Conservation (phyloP, 2,329 filamentous ascomycete genomes). For the Alternaria panax region DNA sequence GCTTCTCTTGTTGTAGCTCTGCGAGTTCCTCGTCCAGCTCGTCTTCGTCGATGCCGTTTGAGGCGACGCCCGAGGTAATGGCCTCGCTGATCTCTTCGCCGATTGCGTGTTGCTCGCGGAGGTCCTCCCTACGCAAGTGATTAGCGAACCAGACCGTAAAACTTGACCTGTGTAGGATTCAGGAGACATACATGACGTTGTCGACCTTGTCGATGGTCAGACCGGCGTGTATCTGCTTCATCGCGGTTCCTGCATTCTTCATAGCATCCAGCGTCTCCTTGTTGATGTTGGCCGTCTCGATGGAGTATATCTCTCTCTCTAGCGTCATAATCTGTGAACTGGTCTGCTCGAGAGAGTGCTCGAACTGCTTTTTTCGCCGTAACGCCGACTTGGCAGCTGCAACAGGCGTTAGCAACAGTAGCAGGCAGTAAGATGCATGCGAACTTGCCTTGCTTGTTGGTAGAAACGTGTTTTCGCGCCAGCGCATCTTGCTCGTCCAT, state of each 20-base stretch:
- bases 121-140: conserved; percentile 72
- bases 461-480: conserved; percentile 84
- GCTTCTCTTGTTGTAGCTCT: conserved; percentile 84
- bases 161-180: conserved; percentile 47
- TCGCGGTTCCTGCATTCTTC: conserved; percentile 87
- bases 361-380: conserved; percentile 91
- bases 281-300: conserved; percentile 99
- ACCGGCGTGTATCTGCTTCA: conserved; percentile 90
- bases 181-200: conserved; percentile 80
- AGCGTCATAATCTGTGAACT: conserved; percentile 87
- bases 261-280: conserved; percentile 93
- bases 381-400: conserved; percentile 89
- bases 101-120: conserved; percentile 90
- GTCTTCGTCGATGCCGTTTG: conserved; percentile 80
- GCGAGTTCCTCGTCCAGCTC: conserved; percentile 89
- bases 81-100: conserved; percentile 91
- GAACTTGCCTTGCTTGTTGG: conserved; percentile 87
- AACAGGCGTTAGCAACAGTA: conserved; percentile 10
- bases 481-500: conserved; percentile 91
- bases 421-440: conserved; percentile 38
- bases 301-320: conserved; percentile 94
- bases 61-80: conserved; percentile 73
- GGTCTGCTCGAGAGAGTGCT: conserved; percentile 91
- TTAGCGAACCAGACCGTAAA: conserved; percentile 5
- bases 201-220: conserved; percentile 95